These are phyloP conservation scores for Leccinum rimulosum DNA, from an alignment of 768 basidiomycete genomes.

Conservation along the genomic window DNA sequence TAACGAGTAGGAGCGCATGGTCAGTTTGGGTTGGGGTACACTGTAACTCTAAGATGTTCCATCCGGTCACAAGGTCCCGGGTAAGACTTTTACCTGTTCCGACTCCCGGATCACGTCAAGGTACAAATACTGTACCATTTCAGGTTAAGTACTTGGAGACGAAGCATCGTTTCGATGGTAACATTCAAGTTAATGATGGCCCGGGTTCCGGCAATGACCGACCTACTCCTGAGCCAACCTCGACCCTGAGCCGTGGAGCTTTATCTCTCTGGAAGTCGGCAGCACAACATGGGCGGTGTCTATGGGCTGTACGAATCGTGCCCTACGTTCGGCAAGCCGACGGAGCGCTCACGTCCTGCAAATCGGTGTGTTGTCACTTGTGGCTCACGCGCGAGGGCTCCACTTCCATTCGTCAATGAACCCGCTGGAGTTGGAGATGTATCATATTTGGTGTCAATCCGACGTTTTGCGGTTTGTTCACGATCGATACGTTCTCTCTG, in stretches of 20 bases:
- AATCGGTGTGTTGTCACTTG: constrained; percentile 43
- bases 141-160: constrained; percentile 70
- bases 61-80: not conserved
- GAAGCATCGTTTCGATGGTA: constrained; percentile 91
- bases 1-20: not conserved
- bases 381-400: too few relatives aligned
- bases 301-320: constrained; percentile 95
- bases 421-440: not conserved
- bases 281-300: constrained; percentile 28
- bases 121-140: constrained; percentile 61
- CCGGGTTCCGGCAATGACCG: constrained; percentile 94
- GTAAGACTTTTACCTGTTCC: not conserved
- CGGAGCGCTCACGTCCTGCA: constrained; percentile 87
- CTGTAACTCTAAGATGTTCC: not conserved
- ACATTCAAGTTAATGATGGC: constrained; percentile 83
- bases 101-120: constrained; percentile 77
- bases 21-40: not conserved
- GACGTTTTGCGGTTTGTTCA: constrained; percentile 93
- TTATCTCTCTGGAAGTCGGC: constrained; percentile 78
- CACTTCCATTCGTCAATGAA: not conserved
- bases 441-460: constrained; percentile 95
- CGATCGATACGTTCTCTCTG: constrained; percentile 83
- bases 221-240: constrained; percentile 81
- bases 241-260: constrained; percentile 93
- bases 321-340: constrained; percentile 64